Percentiles rank a stretch among this genome's conserved stretches.
phyloP scores from a whole-genome alignment of 2,329 filamentous ascomycete genomes.

The Trichoderma hamatum region DNA sequence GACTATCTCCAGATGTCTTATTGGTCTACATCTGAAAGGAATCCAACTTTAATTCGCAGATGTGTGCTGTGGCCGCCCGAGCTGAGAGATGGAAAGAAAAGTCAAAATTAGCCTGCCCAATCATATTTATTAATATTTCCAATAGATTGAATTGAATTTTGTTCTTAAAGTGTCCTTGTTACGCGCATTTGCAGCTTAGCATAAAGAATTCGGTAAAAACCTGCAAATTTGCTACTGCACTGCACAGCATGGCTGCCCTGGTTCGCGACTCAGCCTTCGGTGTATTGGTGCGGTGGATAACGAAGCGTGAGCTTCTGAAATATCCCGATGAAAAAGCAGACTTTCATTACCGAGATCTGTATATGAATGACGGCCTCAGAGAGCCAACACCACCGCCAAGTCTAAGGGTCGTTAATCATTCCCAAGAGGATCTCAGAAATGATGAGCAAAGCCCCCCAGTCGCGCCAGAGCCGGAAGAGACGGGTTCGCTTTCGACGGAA shows the following conservation, averaged over 20 bases:
- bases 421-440: neutral
- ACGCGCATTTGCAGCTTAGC: neutral
- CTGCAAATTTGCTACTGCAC: too few species aligned
- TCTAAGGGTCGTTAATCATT: neutral
- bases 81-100: neutral
- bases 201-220: too few species aligned
- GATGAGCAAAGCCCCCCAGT: neutral
- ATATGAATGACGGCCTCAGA: neutral
- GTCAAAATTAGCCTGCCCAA: neutral
- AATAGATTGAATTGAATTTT: neutral
- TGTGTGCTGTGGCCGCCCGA: neutral
- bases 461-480: neutral
- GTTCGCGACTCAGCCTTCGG: conserved; percentile 8
- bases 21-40: neutral
- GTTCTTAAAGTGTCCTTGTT: neutral
- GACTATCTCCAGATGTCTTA: neutral
- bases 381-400: neutral
- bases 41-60: neutral
- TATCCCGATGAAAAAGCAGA: neutral
- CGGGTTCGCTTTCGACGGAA: neutral
- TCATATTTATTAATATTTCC: neutral
- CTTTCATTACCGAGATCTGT: neutral
- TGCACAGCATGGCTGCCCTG: neutral
- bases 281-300: neutral
- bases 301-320: neutral